These are phyloP conservation scores for Fistulifera pelliculosa DNA, from an alignment of 108 stramenopile genomes.

Conservation along the genomic window DNA sequence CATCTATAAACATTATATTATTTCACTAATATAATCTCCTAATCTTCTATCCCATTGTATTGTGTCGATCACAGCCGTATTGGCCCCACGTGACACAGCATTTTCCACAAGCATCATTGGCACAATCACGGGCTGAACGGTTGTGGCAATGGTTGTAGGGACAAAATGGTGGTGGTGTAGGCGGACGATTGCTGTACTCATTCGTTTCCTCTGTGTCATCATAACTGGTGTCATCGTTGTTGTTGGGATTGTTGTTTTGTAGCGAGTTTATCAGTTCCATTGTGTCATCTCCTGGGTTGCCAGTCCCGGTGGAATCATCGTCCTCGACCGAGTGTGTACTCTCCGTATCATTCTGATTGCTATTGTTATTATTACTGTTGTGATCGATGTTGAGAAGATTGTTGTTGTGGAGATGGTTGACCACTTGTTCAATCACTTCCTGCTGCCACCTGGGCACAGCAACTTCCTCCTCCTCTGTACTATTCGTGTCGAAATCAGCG, in stretches of 20 bases:
- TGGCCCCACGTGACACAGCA: slow-evolving; percentile 31
- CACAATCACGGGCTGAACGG: slow-evolving; percentile 26
- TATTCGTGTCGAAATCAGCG: slow-evolving; percentile 5
- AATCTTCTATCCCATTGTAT: background rate
- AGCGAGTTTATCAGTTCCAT: too few species aligned
- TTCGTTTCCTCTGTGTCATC: slow-evolving; percentile 3
- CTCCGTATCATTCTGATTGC: background rate
- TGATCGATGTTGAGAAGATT: background rate
- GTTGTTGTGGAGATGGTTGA: background rate
- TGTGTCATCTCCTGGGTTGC: too few species aligned
- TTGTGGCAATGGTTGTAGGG: slow-evolving; percentile 20
- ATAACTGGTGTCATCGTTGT: background rate
- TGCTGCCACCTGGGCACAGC: slow-evolving; percentile 2
- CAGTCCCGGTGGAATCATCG: background rate
- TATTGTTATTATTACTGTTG: slow-evolving; percentile 3
- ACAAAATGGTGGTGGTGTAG: slow-evolving; percentile 1
- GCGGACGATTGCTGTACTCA: background rate
- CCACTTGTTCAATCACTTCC: too few species aligned
- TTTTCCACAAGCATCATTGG: slow-evolving; percentile 25
- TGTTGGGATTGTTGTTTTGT: background rate
- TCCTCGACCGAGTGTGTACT: too few species aligned
- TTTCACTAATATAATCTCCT: too few species aligned
- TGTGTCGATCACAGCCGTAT: slow-evolving; percentile 27
- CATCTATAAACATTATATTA: too few species aligned
- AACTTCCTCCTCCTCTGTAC: slow-evolving; percentile 3